Evolutionary conservation across 2,329 filamentous ascomycete species (phyloP), one percentile per base, ranked within the genome.

Genomic region (Aotearoamyces nothofagi): DNA sequence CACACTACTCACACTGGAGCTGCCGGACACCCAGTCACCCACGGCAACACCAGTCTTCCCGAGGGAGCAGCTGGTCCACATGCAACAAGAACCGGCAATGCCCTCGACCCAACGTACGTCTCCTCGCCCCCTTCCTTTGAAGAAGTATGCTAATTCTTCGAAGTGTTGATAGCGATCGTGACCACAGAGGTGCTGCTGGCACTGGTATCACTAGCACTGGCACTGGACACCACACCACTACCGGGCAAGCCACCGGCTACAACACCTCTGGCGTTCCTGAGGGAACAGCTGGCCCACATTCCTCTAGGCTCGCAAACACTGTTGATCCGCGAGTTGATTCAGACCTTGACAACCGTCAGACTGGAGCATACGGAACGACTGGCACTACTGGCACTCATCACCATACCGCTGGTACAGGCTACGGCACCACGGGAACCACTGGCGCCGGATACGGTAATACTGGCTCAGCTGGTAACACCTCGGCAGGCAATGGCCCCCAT

Each of bases 291-390:
- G 38, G 40, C 2, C 41, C 41, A 20, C 44, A 47, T 31, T 19
- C n/a, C 11, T 30, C 15, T 29, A 24, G 34, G 12, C 24, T 35
- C 5, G 51, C 52, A 14, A 70, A 69, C 44, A 58, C 60, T 13
- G 44, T 47, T 9, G 65, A 69, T 39, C 63, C 63, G 17, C 53
- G 63, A 10, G 47, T 66, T 26, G 61, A 67, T 42, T 61, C 58
- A 16, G 58, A 67, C 41, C 47, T 54, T 5, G 55, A 61, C 37
- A 43, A 50, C 27, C 43, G 43, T 30, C 46, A 46, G 34, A 26
- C 15, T 4, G 29, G 31, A 13, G 26, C 22, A 2, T 12, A 17
- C n/a, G 15, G 17, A 5, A 26, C 22, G 13, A 14, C 15, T n/a
- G 15, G 14, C 9, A 26, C 22, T 11, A 31, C 29, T 26, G 29